These are phyloP conservation scores for Glaciozyma martinii DNA, from an alignment of 768 basidiomycete species.

Conservation along the genomic window DNA sequence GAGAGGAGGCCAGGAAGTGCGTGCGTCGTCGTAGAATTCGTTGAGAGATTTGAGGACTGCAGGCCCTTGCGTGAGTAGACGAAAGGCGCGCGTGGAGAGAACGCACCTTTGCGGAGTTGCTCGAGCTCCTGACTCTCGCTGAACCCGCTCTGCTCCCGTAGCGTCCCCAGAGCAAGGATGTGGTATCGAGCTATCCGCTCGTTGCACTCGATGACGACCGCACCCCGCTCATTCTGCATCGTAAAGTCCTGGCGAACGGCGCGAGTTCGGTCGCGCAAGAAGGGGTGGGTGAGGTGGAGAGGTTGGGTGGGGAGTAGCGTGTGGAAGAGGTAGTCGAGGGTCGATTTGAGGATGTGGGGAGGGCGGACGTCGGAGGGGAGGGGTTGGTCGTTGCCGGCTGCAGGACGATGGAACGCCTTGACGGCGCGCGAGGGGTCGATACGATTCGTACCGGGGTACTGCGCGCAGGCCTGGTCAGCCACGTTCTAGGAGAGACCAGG, in stretches of 20 bases:
- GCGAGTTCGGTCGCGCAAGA: conserved; percentile 86
- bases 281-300: conserved; percentile 62
- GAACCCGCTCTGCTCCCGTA: conserved; percentile 53
- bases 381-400: conserved; percentile 69
- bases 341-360: conserved; percentile 72
- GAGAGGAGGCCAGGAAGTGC: conserved; percentile 47
- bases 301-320: conserved; percentile 57
- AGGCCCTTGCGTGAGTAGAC: neutral
- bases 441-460: conserved; percentile 66
- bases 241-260: conserved; percentile 88
- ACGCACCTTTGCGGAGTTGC: conserved; percentile 81
- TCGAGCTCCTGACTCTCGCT: conserved; percentile 67
- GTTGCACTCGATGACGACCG: conserved; percentile 74
- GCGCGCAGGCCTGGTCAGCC: neutral
- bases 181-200: conserved; percentile 92
- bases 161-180: conserved; percentile 63
- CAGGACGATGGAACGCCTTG: conserved; percentile 88
- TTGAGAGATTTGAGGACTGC: conserved; percentile 82
- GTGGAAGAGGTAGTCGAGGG: conserved; percentile 86
- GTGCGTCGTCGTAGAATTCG: conserved; percentile 83
- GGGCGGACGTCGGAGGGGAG: conserved; percentile 87
- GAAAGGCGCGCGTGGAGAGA: neutral
- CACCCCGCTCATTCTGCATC: conserved; percentile 73
- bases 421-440: conserved; percentile 82
- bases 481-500: neutral